phyloP scores from a whole-genome alignment of 2,329 filamentous ascomycete genomes.

The Penicillium oxalicum region DNA sequence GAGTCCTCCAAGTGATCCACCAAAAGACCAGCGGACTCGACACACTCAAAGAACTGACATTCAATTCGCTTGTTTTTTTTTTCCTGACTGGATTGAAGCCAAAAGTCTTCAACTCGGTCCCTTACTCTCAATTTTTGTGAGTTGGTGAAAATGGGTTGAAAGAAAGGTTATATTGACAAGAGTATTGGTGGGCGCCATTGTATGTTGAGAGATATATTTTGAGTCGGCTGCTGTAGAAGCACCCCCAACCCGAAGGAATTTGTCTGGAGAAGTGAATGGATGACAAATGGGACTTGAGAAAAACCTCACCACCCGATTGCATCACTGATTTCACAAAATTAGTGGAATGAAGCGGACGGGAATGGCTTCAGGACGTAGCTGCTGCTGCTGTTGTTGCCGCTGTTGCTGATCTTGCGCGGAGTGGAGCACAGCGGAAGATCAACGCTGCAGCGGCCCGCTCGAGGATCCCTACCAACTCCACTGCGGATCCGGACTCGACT shows the following conservation, averaged over 20 bases:
- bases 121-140: background rate
- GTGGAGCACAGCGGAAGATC: background rate
- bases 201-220: background rate
- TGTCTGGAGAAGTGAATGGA: background rate
- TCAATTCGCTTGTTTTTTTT: too few species aligned
- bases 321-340: background rate
- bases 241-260: background rate
- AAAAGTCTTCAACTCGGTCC: too few species aligned
- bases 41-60: too few species aligned
- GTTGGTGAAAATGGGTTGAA: too few species aligned
- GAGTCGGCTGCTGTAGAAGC: background rate
- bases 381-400: background rate
- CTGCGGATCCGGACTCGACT: background rate
- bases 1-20: too few species aligned
- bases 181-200: too few species aligned
- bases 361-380: slow-evolving; percentile 1
- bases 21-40: too few species aligned
- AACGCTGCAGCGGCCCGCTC: background rate
- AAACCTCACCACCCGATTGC: background rate
- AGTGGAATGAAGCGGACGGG: background rate
- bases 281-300: background rate
- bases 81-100: too few species aligned
- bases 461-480: too few species aligned
- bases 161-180: too few species aligned
- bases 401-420: background rate